These are phyloP conservation scores for Helenozyma rhizophorensis DNA, from an alignment of 805 yeast species.

Conservation along the genomic window DNA sequence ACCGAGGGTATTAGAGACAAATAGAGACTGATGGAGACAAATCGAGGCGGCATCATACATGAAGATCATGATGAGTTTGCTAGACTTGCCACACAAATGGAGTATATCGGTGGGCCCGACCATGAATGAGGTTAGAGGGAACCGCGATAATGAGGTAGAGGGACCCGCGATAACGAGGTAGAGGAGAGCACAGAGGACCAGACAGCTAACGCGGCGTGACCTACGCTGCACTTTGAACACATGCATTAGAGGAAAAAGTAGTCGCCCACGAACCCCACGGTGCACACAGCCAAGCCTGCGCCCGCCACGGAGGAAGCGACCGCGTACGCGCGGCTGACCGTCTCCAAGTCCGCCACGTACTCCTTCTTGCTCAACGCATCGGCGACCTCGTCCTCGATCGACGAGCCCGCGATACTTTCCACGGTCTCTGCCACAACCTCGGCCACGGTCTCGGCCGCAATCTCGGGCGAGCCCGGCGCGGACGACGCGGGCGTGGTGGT, in stretches of 20 bases:
- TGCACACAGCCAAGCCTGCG: slow-evolving; percentile 44
- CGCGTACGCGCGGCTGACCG: slow-evolving; percentile 33
- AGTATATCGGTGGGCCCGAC: too few species aligned
- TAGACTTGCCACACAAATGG: too few species aligned
- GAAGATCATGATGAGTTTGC: too few species aligned
- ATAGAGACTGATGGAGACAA: too few species aligned
- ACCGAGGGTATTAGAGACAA: too few species aligned
- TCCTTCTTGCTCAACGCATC: slow-evolving; percentile 39
- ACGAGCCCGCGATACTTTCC: too few species aligned
- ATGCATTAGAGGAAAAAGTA: slow-evolving; percentile 9
- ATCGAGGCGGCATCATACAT: too few species aligned
- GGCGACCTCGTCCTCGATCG: slow-evolving; percentile 41
- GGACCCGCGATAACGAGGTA: too few species aligned
- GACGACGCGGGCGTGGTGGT: slow-evolving; percentile 27
- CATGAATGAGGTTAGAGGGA: too few species aligned
- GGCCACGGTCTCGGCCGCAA: slow-evolving; percentile 4
- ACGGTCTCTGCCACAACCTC: background rate
- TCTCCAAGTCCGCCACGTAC: slow-evolving; percentile 25
- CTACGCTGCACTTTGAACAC: background rate
- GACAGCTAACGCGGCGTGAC: background rate
- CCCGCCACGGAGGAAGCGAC: slow-evolving; percentile 41
- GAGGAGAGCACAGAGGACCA: too few species aligned
- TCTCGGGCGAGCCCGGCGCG: slow-evolving; percentile 22
- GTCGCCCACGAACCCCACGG: slow-evolving; percentile 60
- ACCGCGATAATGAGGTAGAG: too few species aligned